Evolutionary conservation across 140 eudicot species (phyloP), one percentile per base, ranked within the genome.

Genomic region (Bidens hawaiensis): DNA sequence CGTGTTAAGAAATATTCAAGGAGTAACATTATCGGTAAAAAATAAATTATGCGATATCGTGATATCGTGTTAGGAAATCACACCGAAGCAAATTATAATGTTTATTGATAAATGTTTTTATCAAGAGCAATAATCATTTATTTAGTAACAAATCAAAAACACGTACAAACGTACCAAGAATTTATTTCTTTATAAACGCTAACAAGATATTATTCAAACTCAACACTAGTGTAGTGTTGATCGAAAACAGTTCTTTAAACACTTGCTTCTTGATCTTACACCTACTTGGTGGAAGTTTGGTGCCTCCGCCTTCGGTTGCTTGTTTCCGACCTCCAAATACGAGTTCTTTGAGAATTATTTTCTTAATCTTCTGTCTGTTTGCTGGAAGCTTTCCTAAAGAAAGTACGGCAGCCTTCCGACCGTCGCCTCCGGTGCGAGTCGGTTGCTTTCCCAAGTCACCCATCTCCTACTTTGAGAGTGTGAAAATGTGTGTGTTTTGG

Each of bases 321-420:
- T 48, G 60, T 19, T 58, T 69, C 28, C 65, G 12, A 13, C 17
- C 28, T 30, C 68, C 68, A 33, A 25, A 69, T 4, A 70, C 10
- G 0, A 59, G 9, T 16, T 70, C 42, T 60, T 49, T 31, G 61
- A 60, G 14, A 38, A 70, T 60, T 34, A 16, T 33, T 24, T 70
- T 48, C 54, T 70, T 70, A 41, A 59, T 33, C 28, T 12, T 19
- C 50, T 61, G 34, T 31, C 75, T 36, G 51, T 8, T 59, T 0
- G 43, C 17, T 27, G 75, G 75, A 60, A 70, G 54, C 16, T 50
- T 38, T 54, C n/a, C 54, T 26, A 60, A 48, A 0, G 76, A 70
- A 24, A 36, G 31, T 24, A 62, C 69, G 17, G 26, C 2, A 10
- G 33, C 55, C 31, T 62, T 62, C 41, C 25, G 62, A 17, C 69